phyloP scores from a whole-genome alignment of 2,329 filamentous ascomycete genomes.

The Ceratocystis variospora region DNA sequence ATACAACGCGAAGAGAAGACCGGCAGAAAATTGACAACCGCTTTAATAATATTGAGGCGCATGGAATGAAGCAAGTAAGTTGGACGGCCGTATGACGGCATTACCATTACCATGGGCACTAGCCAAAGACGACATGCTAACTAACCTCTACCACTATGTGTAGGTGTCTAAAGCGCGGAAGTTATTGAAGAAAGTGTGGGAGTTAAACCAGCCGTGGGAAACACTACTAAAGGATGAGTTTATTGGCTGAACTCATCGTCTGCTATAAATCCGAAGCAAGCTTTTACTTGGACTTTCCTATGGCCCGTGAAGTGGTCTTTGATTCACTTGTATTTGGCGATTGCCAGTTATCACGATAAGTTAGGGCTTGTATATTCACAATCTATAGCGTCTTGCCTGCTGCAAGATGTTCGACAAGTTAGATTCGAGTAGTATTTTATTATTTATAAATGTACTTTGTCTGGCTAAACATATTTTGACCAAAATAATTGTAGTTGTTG shows the following conservation, averaged over 20 bases:
- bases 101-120: neutral
- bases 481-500: too few relatives aligned
- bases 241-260: conserved; percentile 38
- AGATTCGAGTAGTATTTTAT: too few relatives aligned
- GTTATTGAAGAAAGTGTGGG: conserved; percentile 57
- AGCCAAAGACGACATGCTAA: conserved; percentile 17
- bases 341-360: neutral
- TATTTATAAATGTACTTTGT: neutral
- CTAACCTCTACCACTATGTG: conserved; percentile 2
- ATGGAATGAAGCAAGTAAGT: conserved; percentile 62
- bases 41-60: conserved; percentile 53
- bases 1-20: conserved; percentile 44
- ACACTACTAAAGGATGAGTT: conserved; percentile 53
- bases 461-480: too few relatives aligned
- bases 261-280: neutral
- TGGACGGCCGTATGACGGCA: neutral
- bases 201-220: conserved; percentile 55
- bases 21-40: conserved; percentile 49
- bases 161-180: conserved; percentile 45
- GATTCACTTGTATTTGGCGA: neutral
- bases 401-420: neutral
- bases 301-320: neutral
- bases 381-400: neutral
- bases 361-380: neutral
- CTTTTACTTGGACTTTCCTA: neutral